Base-by-base conservation (phyloP, 768 basidiomycete genomes). In the Russula olivacea region DNA sequence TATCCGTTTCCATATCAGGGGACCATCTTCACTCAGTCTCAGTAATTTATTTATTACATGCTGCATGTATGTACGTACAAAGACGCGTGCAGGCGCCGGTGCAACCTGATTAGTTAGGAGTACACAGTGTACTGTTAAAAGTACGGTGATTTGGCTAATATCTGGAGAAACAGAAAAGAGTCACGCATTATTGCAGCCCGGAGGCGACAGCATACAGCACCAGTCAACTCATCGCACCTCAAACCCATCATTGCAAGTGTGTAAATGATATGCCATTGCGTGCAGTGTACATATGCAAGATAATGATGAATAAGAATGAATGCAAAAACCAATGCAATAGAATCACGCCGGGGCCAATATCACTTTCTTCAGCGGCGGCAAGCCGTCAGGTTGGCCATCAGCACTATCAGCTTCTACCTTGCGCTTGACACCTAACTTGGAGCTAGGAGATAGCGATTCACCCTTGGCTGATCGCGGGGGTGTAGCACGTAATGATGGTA, bases 321-420 rank as follows among this genome's bases (percentile, higher is more conserved):
- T 49, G 51, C 25, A 9, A 30, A 47, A 60, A 49, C 23, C 30
- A 53, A 65, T 56, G 50, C 59, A 57, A 52, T 28, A 51, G 38
- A 28, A 47, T 59, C 62, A 65, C 58, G 58, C 63, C 51, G 70
- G 71, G 61, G 71, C 68, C 50, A 73, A 72, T 66, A 88, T 71
- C 28, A 86, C 63, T 72, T 86, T 89, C 77, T 91, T 91, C 69
- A 78, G 70, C 3, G 86, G 87, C 53, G 88, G 88, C 45, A 82
- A 85, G 58, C 78, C 78, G 58, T 76, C 77, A 58, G 69, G 47
- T 40, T 75, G 69, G 79, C 78, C 57, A 30, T 61, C 30, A 36
- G 32, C 19, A 28, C 57, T 43, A 15, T 78, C 78, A 63, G 79
- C 77, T 58, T 81, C 83, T 71, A 83, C 83, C 82, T 92, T 92